Base-by-base conservation (phyloP, 129 eudicot species). In the Ambrosia trifida region DNA sequence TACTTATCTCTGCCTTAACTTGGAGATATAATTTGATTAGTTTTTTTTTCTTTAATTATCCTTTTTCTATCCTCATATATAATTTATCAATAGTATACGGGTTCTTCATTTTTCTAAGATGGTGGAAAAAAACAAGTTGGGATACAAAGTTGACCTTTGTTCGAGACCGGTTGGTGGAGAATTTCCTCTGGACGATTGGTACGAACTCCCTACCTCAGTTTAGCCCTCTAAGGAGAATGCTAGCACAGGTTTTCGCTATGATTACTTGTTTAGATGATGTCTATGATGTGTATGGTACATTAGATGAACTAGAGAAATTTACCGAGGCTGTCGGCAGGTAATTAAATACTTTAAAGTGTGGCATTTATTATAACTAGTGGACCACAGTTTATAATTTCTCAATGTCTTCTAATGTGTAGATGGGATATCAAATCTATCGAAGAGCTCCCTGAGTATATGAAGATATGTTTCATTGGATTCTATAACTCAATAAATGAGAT, bases 371-470 rank as follows among this genome's bases (percentile, higher is more conserved):
- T 32, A 32, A 18, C 13, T 11, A 24, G 28, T 24, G 28, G 11
- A 24, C 16, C 36, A 58, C 16, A 32, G 28, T n/a, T 24, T 24
- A 24, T 24, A 17, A 40, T 18, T 51, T 31, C 3, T 13, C 18
- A 16, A 32, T 30, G 33, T 35, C 47, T 50, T 56, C 3, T 28
- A 31, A 50, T 14, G 14, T 38, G 32, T 75, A 84, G 89, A 51
- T 84, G 89, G 89, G 89, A 84, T 32, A 72, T 77, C 35, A 71
- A 70, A 12, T 53, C 64, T 11, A 35, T 84, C 36, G 85, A 81
- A 31, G 61, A 38, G 17, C 81, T 84, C 41, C 89, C 85, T 0
- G 83, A 81, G 62, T 56, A 56, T 56, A 56, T 56, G 62, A 56
- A 56, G 62, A 20, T 56, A 10, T 56, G n/a, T 56, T 19, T 84